Base-by-base conservation (phyloP, 2,329 filamentous ascomycete genomes). In the Colletotrichum musae region DNA sequence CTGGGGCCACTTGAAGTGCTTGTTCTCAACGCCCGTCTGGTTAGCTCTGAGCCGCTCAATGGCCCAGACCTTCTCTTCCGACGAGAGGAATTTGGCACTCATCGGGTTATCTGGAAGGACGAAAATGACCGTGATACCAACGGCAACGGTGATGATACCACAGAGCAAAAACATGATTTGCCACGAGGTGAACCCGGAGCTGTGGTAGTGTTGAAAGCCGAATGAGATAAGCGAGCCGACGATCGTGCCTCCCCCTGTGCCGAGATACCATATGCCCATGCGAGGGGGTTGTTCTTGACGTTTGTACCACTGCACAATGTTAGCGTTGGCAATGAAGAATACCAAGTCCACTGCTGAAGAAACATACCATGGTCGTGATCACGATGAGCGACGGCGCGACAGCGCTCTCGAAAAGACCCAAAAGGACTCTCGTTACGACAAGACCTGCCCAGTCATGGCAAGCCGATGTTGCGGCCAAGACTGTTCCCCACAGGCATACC, bases 41-140 rank as follows among this genome's bases (percentile, higher is more conserved):
- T 95, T 95, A 28, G 88, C 84, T 0, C 92, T 85, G 5, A 95
- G 88, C 0, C 93, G 86, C 72, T 94, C 92, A n/a, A 94, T 82
- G 0, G 91, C 91, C 52, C 93, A 84, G 0, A 89, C 77, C 10
- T 89, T 88, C 72, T 95, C 93, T 47, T 89, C 84, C 47, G 91
- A 86, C 5, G 82, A 91, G 36, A 96, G 63, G 12, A 68, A 68
- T 0, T 86, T 85, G 0, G 86, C 85, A 0, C 83, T 76, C 36
- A 91, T 85, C 70, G 90, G 88, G 74, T 87, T 87, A 75, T 91
- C 88, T 12, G 66, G 66, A 12, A 93, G 82, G 51, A 83, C 83
- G 80, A 83, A 88, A 78, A 89, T 91, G 1, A 90, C 80, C 13
- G 91, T 72, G 0, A 89, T 89, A 0, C 85, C 85, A 0, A 87